These are phyloP conservation scores for Neurospora sp. DNA, from an alignment of 495 filamentous ascomycete genomes.

Conservation along the genomic window DNA sequence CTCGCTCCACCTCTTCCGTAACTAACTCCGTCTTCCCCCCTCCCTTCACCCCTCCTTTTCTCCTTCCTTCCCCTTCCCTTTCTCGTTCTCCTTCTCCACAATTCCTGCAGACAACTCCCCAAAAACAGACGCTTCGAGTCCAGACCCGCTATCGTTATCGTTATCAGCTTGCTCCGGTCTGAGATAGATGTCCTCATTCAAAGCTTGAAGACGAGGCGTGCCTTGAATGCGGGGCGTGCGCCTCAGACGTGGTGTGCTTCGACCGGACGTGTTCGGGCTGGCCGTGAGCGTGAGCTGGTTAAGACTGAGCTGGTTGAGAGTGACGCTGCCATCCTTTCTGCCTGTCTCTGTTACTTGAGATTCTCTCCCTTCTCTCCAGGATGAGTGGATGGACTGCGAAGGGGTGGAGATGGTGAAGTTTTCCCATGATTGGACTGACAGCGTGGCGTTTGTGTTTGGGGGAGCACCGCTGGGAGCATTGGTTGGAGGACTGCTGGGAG, in stretches of 20 bases:
- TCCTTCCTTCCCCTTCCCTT: not conserved
- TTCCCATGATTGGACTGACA: not conserved
- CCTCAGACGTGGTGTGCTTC: not conserved
- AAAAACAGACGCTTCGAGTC: not conserved
- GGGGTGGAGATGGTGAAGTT: not conserved
- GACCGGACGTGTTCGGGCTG: not conserved
- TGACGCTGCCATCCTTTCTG: no score
- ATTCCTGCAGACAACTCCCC: not conserved
- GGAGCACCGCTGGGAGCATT: no score
- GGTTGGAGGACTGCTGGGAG: no score
- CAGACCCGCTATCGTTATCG: not conserved
- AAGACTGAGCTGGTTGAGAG: not conserved
- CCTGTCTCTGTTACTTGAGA: no score
- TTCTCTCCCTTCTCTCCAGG: not conserved
- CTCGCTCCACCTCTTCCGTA: not conserved
- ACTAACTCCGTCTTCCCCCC: not conserved
- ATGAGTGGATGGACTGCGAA: not conserved
- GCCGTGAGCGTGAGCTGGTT: not conserved
- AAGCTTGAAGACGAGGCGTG: not conserved
- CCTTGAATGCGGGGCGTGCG: not conserved
- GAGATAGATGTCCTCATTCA: not conserved
- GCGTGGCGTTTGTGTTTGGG: no score
- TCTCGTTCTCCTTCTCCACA: not conserved
- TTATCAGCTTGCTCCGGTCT: not conserved
- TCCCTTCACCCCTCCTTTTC: not conserved